Evolutionary conservation across 2,329 filamentous ascomycete species (phyloP).

Genomic region (Talaromyces islandicus): DNA sequence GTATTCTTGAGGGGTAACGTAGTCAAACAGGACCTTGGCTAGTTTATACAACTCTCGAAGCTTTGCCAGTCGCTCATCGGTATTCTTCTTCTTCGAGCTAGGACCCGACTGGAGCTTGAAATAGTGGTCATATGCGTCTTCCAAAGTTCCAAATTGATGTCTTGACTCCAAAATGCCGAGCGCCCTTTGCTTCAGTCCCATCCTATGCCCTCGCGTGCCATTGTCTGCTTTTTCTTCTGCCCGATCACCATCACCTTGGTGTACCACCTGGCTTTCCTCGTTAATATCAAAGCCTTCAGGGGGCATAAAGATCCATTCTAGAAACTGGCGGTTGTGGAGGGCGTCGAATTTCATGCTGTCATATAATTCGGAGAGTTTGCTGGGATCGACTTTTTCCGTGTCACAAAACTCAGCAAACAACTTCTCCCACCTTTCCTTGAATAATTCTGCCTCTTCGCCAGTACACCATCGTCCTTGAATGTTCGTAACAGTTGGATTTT

Average conservation of each 20-base stretch:
- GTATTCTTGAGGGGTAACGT: slow-evolving; percentile 97
- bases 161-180: slow-evolving; percentile 40
- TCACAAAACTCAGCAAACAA: slow-evolving; percentile 95
- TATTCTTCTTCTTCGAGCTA: slow-evolving; percentile 67
- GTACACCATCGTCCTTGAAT: slow-evolving; percentile 95
- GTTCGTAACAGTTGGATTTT: slow-evolving; percentile 53
- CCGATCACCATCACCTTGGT: slow-evolving; percentile 17
- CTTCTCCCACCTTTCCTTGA: slow-evolving; percentile 97
- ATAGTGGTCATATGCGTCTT: slow-evolving; percentile 62
- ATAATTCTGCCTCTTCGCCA: slow-evolving; percentile 88
- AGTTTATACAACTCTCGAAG: slow-evolving; percentile 88
- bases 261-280: slow-evolving; percentile 12
- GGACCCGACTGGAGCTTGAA: slow-evolving; percentile 85
- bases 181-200: slow-evolving; percentile 49
- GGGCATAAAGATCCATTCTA: slow-evolving; percentile 96
- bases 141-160: slow-evolving; percentile 39
- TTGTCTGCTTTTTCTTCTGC: slow-evolving; percentile 26
- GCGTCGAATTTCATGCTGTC: slow-evolving; percentile 99
- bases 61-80: slow-evolving; percentile 78
- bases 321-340: slow-evolving; percentile 88
- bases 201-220: slow-evolving; percentile 30
- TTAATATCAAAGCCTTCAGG: slow-evolving; percentile 67
- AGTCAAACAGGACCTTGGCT: slow-evolving; percentile 93
- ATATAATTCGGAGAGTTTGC: slow-evolving; percentile 96
- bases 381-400: slow-evolving; percentile 94